Evolutionary conservation across 2,329 filamentous ascomycete species (phyloP).

Genomic region (Talaromyces sp.): DNA sequence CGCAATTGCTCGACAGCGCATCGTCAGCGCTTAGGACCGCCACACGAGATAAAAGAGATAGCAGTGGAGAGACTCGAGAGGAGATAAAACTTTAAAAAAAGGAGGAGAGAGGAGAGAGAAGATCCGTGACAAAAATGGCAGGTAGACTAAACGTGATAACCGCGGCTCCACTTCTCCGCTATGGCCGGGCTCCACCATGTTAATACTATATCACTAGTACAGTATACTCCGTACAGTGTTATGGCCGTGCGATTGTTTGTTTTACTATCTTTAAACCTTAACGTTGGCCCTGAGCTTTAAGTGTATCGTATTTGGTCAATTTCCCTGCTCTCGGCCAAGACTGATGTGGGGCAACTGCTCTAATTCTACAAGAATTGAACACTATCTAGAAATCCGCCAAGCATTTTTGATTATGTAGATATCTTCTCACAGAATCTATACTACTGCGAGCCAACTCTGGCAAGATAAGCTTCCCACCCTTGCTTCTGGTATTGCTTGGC

Average conservation of each 20-base stretch:
- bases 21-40: not conserved
- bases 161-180: not conserved
- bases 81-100: not conserved
- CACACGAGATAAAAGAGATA: not conserved
- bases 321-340: not conserved
- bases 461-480: conserved; percentile 44
- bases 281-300: not conserved
- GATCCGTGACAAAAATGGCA: not conserved
- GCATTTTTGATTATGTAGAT: not conserved
- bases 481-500: conserved; percentile 41
- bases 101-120: not conserved
- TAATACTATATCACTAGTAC: not conserved
- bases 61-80: not conserved
- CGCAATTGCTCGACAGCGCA: not conserved
- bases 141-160: not conserved
- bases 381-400: not conserved
- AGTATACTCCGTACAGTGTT: not conserved
- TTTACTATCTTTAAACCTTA: not conserved
- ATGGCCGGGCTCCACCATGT: not conserved
- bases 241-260: not conserved
- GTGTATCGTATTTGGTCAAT: not conserved
- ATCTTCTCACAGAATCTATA: not conserved
- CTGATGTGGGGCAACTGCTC: not conserved
- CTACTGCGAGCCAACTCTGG: conserved; percentile 24
- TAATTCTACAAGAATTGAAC: not conserved